A percentile compares a stretch with the other conserved stretches of the same genome.
phyloP scores from a whole-genome alignment of 768 basidiomycete species.

The Asterophora parasitica region DNA sequence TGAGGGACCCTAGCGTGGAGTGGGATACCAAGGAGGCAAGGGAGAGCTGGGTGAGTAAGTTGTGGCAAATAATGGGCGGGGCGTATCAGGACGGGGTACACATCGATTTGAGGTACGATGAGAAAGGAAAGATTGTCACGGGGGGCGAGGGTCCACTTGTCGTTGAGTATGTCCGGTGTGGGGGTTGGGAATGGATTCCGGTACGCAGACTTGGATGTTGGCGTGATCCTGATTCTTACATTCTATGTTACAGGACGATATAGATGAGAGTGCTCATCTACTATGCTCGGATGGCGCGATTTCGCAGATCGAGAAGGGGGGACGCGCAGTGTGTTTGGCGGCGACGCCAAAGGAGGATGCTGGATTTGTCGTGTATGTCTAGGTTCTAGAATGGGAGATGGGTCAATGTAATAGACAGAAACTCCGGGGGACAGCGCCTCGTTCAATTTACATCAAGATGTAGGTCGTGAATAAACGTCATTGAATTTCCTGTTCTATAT shows the following conservation, averaged over 20 bases:
- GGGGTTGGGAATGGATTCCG: conserved; percentile 85
- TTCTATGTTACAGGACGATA: conserved; percentile 41
- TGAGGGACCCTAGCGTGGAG: conserved; percentile 46
- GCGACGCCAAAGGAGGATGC: conserved; percentile 28
- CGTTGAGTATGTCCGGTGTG: conserved; percentile 75
- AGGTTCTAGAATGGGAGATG: conserved; percentile 9
- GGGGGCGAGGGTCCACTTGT: conserved; percentile 48
- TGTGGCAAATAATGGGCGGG: conserved; percentile 48
- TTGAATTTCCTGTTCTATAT: too few relatives aligned
- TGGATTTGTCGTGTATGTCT: conserved; percentile 47
- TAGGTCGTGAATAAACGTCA: too few relatives aligned
- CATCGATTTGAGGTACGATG: conserved; percentile 52
- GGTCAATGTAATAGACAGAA: not conserved
- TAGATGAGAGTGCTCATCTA: conserved; percentile 59
- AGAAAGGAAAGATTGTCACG: conserved; percentile 34
- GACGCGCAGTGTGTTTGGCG: conserved; percentile 48
- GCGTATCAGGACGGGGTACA: conserved; percentile 82
- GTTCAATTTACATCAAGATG: too few relatives aligned
- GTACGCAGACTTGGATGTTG: conserved; percentile 29
- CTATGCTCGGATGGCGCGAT: conserved; percentile 81
- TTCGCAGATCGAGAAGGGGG: conserved; percentile 54
- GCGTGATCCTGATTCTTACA: conserved; percentile 2
- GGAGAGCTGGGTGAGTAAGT: conserved; percentile 46
- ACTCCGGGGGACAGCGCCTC: not conserved
- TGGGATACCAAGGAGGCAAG: conserved; percentile 40